Conservation (phyloP, 1,284 basidiomycete genomes). For the Pisolithus thermaeus region DNA sequence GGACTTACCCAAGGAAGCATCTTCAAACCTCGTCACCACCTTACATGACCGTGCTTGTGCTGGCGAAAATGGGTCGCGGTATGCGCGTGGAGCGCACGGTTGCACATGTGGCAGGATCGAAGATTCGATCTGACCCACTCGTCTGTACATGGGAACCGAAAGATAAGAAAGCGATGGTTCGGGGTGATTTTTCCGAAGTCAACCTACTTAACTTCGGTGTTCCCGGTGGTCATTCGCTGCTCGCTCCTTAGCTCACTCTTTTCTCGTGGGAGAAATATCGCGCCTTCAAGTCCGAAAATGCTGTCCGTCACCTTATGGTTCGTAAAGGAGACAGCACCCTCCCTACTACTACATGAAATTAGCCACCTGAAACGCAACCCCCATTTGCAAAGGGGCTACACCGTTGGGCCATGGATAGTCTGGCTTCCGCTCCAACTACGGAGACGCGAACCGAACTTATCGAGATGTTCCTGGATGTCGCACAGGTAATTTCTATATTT, state of each 20-base stretch:
- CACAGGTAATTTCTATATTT: conserved; percentile 27
- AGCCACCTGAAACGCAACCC: no score
- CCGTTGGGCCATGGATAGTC: conserved; percentile 34
- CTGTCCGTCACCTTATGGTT: conserved; percentile 33
- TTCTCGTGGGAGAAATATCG: conserved; percentile 30
- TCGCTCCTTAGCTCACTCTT: conserved; percentile 41
- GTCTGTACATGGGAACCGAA: conserved; percentile 23
- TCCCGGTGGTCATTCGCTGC: conserved; percentile 31
- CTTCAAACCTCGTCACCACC: conserved; percentile 16
- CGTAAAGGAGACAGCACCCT: conserved; percentile 17
- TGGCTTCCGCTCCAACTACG: conserved; percentile 26
- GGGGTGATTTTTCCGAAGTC: conserved; percentile 19
- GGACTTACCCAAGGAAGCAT: conserved; percentile 28
- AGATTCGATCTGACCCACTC: conserved; percentile 18
- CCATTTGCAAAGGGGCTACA: conserved; percentile 34
- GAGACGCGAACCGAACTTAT: conserved; percentile 23
- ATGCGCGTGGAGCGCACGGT: conserved; percentile 25
- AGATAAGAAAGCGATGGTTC: conserved; percentile 24
- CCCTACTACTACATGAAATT: no score
- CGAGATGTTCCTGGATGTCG: conserved; percentile 39
- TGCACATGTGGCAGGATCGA: conserved; percentile 16
- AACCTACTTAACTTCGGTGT: conserved; percentile 30
- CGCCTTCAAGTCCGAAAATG: conserved; percentile 37
- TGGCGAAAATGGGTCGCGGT: conserved; percentile 17
- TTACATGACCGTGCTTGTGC: conserved; percentile 21